Evolutionary conservation across 257 asterid genomes (phyloP), one percentile per base, ranked within the genome.

Genomic region (Verbascum thapsus): DNA sequence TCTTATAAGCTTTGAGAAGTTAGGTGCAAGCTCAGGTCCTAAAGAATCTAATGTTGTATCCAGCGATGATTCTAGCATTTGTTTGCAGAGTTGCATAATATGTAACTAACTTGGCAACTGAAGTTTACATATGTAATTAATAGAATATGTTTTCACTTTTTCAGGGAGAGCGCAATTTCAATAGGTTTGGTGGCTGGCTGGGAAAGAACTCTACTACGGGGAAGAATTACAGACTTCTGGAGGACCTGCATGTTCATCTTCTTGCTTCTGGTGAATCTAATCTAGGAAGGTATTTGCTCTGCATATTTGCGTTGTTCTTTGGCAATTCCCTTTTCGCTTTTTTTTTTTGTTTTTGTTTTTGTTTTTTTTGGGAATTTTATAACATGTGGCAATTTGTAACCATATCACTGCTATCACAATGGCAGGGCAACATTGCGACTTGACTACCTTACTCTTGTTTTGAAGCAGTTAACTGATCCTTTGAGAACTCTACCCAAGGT

Each of bases 171-270:
- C 95, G 88, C 72, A 90, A 90, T 80, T 94, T 66, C 79, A 94
- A 84, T 70, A 85, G 98, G 60, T 94, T 94, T 83, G 99, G 96
- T 74, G 96, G 99, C 42, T 94, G 99, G 99, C 83, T 94, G 56
- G 99, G 99, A 38, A 94, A 94, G 83, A 94, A 94, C 77, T 94
- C 98, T 18, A 94, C 95, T 7, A 74, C 69, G 81, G 92, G 95
- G 42, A 90, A 94, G 76, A 87, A 87, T 72, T 78, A 84, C 81
- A 76, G 96, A 66, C 90, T 92, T 61, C 67, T 92, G 78, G 99
- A 92, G 76, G 96, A 89, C 69, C 76, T 89, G 67, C 99, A 87
- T 73, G 91, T 89, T 64, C 99, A 92, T 83, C 74, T 89, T 68
- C 96, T 92, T 57, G 88, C 99, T 32, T 89, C 97, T 42, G 83